Percentiles rank a stretch among this genome's conserved stretches.
Evolutionary conservation across 2,329 filamentous ascomycete genomes (phyloP).

Genomic region (Biscogniauxia mediterranea): DNA sequence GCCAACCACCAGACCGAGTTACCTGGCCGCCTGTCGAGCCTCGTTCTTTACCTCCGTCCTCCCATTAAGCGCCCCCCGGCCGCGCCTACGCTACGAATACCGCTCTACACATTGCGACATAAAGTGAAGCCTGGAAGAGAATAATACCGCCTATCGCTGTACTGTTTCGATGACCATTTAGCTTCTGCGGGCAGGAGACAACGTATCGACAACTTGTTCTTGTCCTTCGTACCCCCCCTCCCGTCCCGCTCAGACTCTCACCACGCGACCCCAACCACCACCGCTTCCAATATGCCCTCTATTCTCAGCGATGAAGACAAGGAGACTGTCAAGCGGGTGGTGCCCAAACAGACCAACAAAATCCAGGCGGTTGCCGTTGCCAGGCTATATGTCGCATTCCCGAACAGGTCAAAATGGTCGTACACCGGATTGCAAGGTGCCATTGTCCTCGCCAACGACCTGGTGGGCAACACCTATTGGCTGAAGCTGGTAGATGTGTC

Average conservation of each 20-base stretch:
- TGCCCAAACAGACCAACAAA: conserved; percentile 94
- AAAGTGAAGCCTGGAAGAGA: background rate
- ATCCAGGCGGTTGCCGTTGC: conserved; percentile 95
- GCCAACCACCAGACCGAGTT: background rate
- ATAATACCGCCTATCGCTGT: background rate
- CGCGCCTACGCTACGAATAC: conserved; percentile 6
- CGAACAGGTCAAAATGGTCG: conserved; percentile 82
- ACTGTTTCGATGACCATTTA: conserved; percentile 8
- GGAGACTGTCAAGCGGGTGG: conserved; percentile 89
- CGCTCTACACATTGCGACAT: background rate
- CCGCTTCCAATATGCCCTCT: conserved; percentile 50
- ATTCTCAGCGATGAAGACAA: conserved; percentile 91
- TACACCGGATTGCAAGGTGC: conserved; percentile 94
- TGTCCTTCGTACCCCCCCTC: conserved; percentile 4
- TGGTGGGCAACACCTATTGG: conserved; percentile 95
- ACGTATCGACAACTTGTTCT: conserved; percentile 8
- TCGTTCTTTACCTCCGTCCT: background rate
- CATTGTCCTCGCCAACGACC: conserved; percentile 84
- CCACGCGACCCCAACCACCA: background rate
- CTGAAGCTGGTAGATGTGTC: conserved; percentile 96
- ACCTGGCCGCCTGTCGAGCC: background rate
- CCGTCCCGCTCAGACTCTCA: background rate
- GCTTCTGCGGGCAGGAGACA: conserved; percentile 16
- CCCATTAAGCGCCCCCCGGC: conserved; percentile 1
- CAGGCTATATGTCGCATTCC: conserved; percentile 89